These are phyloP conservation scores for Chlamydomonas applanata DNA, from an alignment of 139 green algal species.

Conservation along the genomic window DNA sequence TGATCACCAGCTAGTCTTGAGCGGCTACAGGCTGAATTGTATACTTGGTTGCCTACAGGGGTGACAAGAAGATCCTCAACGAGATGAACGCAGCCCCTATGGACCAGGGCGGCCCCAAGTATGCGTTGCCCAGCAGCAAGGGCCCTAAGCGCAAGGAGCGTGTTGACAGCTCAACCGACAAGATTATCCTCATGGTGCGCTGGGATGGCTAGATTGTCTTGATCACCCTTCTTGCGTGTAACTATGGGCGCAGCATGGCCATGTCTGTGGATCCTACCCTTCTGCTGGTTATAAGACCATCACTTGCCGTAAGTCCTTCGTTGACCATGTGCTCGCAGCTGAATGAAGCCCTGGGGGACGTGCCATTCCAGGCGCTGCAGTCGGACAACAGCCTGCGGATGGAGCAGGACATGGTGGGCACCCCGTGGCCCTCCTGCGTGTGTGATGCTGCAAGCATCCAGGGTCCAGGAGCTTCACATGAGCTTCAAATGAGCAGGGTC, in stretches of 20 bases:
- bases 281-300: no score
- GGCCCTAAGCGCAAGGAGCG: slow-evolving; percentile 62
- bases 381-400: slow-evolving; percentile 60
- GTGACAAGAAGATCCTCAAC: slow-evolving; percentile 74
- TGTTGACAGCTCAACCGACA: slow-evolving; percentile 56
- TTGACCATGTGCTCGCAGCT: slow-evolving; percentile 47
- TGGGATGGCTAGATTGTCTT: no score
- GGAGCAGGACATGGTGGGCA: slow-evolving; percentile 59
- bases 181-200: slow-evolving; percentile 79
- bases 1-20: no score
- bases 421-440: no score
- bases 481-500: no score
- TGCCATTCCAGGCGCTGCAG: slow-evolving; percentile 39
- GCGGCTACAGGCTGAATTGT: no score
- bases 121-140: slow-evolving; percentile 50
- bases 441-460: no score
- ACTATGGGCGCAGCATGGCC: no score
- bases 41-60: slow-evolving; percentile 24
- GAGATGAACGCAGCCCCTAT: slow-evolving; percentile 54
- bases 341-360: slow-evolving; percentile 69
- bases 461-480: no score
- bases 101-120: slow-evolving; percentile 34
- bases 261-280: no score
- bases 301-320: no score
- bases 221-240: no score